phyloP scores from a whole-genome alignment of 2,329 filamentous ascomycete species.

The Botryotinia narcissicola region DNA sequence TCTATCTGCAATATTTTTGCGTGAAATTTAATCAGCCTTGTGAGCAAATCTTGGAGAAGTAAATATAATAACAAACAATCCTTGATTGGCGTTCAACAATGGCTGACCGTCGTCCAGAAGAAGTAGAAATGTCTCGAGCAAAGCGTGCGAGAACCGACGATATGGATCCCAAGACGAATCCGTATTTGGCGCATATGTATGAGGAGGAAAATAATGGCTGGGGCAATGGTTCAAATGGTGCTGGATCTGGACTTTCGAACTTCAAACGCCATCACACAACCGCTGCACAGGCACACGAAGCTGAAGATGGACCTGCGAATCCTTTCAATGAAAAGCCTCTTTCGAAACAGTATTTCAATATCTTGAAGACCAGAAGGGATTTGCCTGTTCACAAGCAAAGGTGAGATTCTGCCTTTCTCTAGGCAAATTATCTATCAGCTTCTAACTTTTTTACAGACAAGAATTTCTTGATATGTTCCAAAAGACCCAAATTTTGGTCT shows the following conservation, averaged over 20 bases:
- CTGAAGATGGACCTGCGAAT: constrained; percentile 79
- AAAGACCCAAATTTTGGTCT: constrained; percentile 90
- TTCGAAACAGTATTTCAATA: constrained; percentile 83
- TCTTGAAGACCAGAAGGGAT: constrained; percentile 77
- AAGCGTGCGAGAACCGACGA: constrained; percentile 45
- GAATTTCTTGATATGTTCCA: constrained; percentile 95
- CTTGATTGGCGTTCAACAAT: constrained; percentile 41
- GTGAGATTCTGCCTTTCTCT: constrained; percentile 44
- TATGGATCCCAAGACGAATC: constrained; percentile 62
- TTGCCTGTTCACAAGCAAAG: constrained; percentile 91
- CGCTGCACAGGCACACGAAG: constrained; percentile 65
- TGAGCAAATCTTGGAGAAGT: constrained; percentile 28
- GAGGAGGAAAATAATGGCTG: constrained; percentile 44
- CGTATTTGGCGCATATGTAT: constrained; percentile 90
- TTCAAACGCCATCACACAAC: constrained; percentile 81
- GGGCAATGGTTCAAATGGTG: constrained; percentile 41
- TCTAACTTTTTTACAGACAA: constrained; percentile 52
- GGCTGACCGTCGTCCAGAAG: constrained; percentile 56
- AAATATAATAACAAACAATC: constrained; percentile 30
- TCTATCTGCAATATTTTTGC: constrained; percentile 12
- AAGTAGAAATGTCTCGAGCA: constrained; percentile 47
- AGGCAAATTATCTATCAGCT: neutral
- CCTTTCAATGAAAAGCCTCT: constrained; percentile 79
- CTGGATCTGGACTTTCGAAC: constrained; percentile 40
- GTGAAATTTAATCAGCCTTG: constrained; percentile 28